These are phyloP conservation scores for Coemansia sp. DNA, from an alignment of 192 early-diverging fungal species.

Conservation along the genomic window DNA sequence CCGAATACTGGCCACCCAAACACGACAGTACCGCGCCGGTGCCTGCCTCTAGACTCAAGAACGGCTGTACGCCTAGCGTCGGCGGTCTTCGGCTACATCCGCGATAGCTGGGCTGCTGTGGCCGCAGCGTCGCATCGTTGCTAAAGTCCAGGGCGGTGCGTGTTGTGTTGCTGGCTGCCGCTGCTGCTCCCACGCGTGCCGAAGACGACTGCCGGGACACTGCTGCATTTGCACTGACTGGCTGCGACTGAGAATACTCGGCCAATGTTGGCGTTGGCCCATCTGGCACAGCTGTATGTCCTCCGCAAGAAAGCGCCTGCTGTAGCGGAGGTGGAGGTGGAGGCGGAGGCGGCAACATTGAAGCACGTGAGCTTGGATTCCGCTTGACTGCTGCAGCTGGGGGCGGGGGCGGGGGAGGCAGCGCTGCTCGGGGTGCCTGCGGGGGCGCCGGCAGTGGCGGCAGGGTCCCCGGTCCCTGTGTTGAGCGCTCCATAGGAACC, in stretches of 20 bases:
- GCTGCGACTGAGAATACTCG: not conserved
- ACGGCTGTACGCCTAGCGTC: conserved; percentile 33
- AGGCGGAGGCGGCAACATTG: conserved; percentile 24
- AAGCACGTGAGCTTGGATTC: conserved; percentile 9
- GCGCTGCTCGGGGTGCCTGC: not conserved
- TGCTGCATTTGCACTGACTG: conserved; percentile 5
- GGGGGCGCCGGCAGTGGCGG: conserved; percentile 19
- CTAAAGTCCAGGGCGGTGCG: conserved; percentile 40
- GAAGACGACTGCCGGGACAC: conserved; percentile 4
- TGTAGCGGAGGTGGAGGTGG: conserved; percentile 14
- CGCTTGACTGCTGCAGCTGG: not conserved
- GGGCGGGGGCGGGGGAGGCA: conserved; percentile 20
- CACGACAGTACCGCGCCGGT: conserved; percentile 20
- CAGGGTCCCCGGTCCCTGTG: conserved; percentile 2
- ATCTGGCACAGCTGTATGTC: not conserved
- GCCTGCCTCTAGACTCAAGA: conserved; percentile 31
- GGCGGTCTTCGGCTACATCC: conserved; percentile 38
- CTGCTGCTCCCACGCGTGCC: conserved; percentile 5
- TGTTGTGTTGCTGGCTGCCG: conserved; percentile 15
- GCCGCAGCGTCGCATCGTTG: conserved; percentile 28
- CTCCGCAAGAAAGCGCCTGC: not conserved
- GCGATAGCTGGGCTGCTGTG: conserved; percentile 22
- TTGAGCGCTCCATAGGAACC: not conserved
- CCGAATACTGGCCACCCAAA: conserved; percentile 36
- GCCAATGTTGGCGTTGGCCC: not conserved